Evolutionary conservation across 805 yeast species (phyloP).

Genomic region (Blastobotrys peoriensis): DNA sequence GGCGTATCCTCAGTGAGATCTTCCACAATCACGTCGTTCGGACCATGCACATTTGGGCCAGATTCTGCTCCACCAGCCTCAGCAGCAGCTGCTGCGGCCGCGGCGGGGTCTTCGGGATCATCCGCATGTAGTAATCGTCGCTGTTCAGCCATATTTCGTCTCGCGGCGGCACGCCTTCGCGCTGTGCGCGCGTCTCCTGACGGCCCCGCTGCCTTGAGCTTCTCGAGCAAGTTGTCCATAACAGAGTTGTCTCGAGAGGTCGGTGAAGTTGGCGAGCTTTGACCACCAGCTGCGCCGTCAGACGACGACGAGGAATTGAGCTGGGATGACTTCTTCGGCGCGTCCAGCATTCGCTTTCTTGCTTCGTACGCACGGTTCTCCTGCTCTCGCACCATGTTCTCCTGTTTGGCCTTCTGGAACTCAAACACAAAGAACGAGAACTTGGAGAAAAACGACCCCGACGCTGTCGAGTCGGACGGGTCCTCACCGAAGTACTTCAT

Average conservation of each 20-base stretch:
- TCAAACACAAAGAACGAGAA: constrained; percentile 74
- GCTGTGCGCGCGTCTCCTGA: constrained; percentile 73
- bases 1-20: not conserved
- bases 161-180: constrained; percentile 69
- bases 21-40: not conserved
- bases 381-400: constrained; percentile 76
- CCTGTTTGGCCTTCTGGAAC: constrained; percentile 72
- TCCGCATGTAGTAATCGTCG: constrained; percentile 20
- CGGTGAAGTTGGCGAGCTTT: constrained; percentile 20
- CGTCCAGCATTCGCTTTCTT: constrained; percentile 58
- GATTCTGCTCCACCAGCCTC: not conserved
- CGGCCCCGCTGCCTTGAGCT: constrained; percentile 81
- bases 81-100: not conserved
- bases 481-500: constrained; percentile 93
- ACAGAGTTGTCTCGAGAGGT: constrained; percentile 39
- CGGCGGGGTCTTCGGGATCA: not conserved
- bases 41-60: not conserved
- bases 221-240: constrained; percentile 83
- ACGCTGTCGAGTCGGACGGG: constrained; percentile 57
- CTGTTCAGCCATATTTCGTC: constrained; percentile 50
- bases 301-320: constrained; percentile 18
- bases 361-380: constrained; percentile 72
- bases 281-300: constrained; percentile 11
- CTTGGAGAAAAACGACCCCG: constrained; percentile 66
- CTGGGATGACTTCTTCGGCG: constrained; percentile 33